phyloP scores from a whole-genome alignment of 306 rosid species.

The Acacia crassicarpa region DNA sequence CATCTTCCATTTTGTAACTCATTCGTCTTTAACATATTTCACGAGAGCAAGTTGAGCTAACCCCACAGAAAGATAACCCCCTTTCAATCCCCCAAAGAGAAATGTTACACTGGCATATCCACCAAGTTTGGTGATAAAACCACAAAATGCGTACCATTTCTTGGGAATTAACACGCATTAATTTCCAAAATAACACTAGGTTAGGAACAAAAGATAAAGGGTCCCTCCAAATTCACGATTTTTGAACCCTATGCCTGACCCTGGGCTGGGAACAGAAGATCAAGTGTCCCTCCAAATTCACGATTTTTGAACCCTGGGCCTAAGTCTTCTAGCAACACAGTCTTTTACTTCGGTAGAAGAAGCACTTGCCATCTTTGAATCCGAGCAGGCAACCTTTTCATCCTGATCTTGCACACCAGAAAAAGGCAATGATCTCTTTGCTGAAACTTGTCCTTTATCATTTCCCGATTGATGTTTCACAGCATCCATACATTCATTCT shows the following conservation, averaged over 20 bases:
- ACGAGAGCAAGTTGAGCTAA: neutral
- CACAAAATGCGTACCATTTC: conserved; percentile 19
- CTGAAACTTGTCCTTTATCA: conserved; percentile 40
- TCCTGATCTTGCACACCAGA: conserved; percentile 27
- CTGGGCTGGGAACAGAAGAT: neutral
- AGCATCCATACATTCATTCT: conserved; percentile 1
- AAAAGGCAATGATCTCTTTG: conserved; percentile 52
- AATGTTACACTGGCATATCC: neutral
- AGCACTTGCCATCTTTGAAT: conserved; percentile 24
- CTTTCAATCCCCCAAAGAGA: neutral
- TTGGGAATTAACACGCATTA: conserved; percentile 11
- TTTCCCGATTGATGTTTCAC: conserved; percentile 32
- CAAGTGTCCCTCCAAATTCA: conserved; percentile 16
- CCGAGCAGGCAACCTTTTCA: conserved; percentile 24
- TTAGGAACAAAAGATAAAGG: neutral
- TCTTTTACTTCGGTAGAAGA: conserved; percentile 33
- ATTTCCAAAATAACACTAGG: conserved; percentile 2
- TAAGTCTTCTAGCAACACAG: conserved; percentile 54
- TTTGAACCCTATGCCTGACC: conserved; percentile 54
- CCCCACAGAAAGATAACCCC: neutral
- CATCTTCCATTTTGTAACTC: neutral
- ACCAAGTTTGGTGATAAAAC: conserved; percentile 3
- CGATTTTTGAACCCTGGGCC: conserved; percentile 46
- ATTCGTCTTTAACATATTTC: neutral
- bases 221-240: conserved; percentile 20